Base-by-base conservation (phyloP, 2,329 filamentous ascomycete species). In the Neophaeococcomyces mojaviensis region DNA sequence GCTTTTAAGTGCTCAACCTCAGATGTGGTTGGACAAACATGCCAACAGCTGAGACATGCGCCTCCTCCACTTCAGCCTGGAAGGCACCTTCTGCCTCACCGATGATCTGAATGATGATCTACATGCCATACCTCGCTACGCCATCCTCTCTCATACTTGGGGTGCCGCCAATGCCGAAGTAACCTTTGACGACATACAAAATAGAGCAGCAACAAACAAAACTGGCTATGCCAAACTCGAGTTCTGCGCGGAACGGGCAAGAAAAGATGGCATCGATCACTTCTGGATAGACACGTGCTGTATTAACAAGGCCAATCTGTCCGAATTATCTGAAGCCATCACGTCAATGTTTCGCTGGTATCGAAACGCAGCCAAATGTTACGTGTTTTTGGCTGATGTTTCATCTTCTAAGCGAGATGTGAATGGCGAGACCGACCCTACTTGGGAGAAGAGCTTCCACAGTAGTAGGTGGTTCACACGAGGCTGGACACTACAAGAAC, bases 231-330 rank as follows among this genome's bases (percentile, higher is more conserved):
- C 4, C 18, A 49, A 49, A 30, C 20, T 49, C 45, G 34, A 30
- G 37, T 47, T 49, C 22, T 49, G 47, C 42, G 37, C 26, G 37
- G 44, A 49, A 32, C 47, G 47, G 38, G 61, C 60, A 5, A n/a
- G n/a, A 13, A 38, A 44, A 7, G 60, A 64, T 40, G 55, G 54
- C 9, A 37, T 61, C 6, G 51, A 51, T 6, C 62, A 61, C 28
- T 50, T 55, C 20, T 67, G 64, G 64, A 52, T 64, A 2, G 64
- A 66, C 50, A 66, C 62, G 1, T 64, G 60, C 49, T 67, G 64
- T 47, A 66, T 66, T 43, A 61, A 66, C 50, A 67, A 66, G 49
- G 46, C 50, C 2, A 63, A 56, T 39, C 61, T 56, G 44, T 53
- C 59, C 0, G 47, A 49, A 37, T 35, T 49, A 10, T 42, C 43